phyloP scores from a whole-genome alignment of 106 monocot species.

The Triglochin maritima region DNA sequence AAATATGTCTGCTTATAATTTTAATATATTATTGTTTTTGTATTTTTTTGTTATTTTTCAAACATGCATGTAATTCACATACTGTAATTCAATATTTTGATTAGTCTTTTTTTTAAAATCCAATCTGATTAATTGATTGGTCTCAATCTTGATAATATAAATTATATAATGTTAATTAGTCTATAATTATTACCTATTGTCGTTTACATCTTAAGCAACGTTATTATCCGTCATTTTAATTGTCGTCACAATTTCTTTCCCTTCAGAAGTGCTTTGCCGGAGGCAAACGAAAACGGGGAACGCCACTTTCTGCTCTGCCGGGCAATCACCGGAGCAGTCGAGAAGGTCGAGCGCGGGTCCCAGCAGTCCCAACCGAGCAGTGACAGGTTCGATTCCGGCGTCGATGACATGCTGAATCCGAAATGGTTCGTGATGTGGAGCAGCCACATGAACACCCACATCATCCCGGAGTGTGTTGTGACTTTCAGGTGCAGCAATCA shows the following conservation, averaged over 20 bases:
- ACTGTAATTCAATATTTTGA: background rate
- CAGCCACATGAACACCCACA: slow-evolving; percentile 49
- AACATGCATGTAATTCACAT: background rate
- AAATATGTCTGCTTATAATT: background rate
- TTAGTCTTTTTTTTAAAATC: background rate
- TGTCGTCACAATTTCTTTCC: background rate
- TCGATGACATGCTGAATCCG: slow-evolving; percentile 35
- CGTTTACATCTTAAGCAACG: background rate
- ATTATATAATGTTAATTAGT: background rate
- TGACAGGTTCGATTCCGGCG: slow-evolving; percentile 36
- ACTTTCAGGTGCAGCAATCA: slow-evolving; percentile 23
- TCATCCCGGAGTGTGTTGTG: slow-evolving; percentile 48
- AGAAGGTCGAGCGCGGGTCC: slow-evolving; percentile 29
- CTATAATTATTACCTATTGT: background rate
- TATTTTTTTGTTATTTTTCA: no score
- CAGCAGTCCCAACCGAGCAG: slow-evolving; percentile 35
- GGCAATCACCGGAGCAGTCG: slow-evolving; percentile 36
- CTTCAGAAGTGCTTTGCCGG: slow-evolving; percentile 28
- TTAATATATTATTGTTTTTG: no score
- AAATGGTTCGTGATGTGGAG: slow-evolving; percentile 53
- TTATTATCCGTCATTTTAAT: no score
- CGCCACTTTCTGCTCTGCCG: slow-evolving; percentile 50
- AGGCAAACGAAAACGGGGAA: slow-evolving; percentile 39
- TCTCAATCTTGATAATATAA: background rate
- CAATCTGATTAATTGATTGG: background rate